A percentile compares a stretch with the other conserved stretches of the same genome.
Conservation (phyloP, 768 basidiomycete genomes). For the Psilocybe subaeruginosa region DNA sequence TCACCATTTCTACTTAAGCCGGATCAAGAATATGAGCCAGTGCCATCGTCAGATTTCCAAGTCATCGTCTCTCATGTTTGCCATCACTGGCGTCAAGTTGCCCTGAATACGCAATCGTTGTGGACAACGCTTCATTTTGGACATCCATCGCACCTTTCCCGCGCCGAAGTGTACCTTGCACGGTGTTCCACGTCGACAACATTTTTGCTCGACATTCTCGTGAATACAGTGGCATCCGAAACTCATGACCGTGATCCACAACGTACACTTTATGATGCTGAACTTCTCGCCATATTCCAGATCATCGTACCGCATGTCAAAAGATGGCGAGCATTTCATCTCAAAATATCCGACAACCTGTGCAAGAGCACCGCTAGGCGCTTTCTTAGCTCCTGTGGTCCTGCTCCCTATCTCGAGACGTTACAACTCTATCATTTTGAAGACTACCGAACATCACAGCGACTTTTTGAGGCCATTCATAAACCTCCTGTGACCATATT, state of each 20-base stretch:
- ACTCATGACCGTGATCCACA: conserved; percentile 49
- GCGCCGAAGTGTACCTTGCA: conserved; percentile 48
- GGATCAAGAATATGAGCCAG: conserved; percentile 41
- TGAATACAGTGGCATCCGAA: conserved; percentile 54
- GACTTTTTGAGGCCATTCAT: conserved; percentile 59
- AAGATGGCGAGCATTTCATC: conserved; percentile 61
- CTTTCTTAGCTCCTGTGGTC: conserved; percentile 52
- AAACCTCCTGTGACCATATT: conserved; percentile 62
- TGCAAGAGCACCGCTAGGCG: conserved; percentile 58
- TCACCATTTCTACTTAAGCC: conserved; percentile 56
- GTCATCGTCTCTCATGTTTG: conserved; percentile 62
- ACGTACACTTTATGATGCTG: conserved; percentile 49
- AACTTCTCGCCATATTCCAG: conserved; percentile 48
- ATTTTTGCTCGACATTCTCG: conserved; percentile 52
- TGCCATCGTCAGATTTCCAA: conserved; percentile 52
- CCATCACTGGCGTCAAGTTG: conserved; percentile 56
- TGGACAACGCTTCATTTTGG: conserved; percentile 63
- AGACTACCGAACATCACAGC: conserved; percentile 51
- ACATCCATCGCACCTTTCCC: conserved; percentile 48
- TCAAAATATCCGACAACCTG: conserved; percentile 61
- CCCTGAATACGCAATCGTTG: conserved; percentile 49
- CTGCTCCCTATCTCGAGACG: conserved; percentile 58
- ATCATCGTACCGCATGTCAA: conserved; percentile 48
- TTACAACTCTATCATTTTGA: conserved; percentile 70
- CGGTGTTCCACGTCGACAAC: conserved; percentile 31